phyloP scores from a whole-genome alignment of 225 moss, liverwort and hornwort genomes.

The Bryoerythrophyllum caledonicum region DNA sequence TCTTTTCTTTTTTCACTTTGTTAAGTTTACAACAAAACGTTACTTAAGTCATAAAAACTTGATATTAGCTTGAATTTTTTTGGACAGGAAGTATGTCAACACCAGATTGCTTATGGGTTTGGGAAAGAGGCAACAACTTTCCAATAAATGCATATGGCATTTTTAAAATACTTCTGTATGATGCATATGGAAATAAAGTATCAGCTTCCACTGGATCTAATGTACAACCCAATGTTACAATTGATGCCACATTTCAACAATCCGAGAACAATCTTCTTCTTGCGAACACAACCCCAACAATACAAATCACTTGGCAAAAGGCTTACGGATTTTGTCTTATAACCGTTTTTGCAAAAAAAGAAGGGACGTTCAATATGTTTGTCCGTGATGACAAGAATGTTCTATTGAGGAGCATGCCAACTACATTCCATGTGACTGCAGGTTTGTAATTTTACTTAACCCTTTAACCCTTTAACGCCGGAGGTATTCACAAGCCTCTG shows the following conservation, averaged over 20 bases:
- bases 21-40: too few species aligned
- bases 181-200: constrained; percentile 32
- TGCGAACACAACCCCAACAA: not conserved
- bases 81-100: constrained; percentile 20
- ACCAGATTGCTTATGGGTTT: constrained; percentile 21
- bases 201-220: not conserved
- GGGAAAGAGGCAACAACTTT: constrained; percentile 42
- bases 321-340: constrained; percentile 26
- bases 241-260: constrained; percentile 5
- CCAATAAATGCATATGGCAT: constrained; percentile 33
- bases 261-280: not conserved
- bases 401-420: constrained; percentile 18
- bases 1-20: not conserved
- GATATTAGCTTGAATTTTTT: too few species aligned
- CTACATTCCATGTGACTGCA: constrained; percentile 3
- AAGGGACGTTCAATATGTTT: constrained; percentile 21
- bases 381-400: not conserved
- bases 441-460: not conserved
- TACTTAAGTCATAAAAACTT: too few species aligned
- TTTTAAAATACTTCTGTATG: constrained; percentile 10
- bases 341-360: not conserved
- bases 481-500: too few species aligned
- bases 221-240: not conserved
- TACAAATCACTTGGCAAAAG: constrained; percentile 26
- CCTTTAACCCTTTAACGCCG: too few species aligned